Evolutionary conservation across 1,139 yeast genomes (phyloP).

Genomic region (Hyphopichia khmerensis): DNA sequence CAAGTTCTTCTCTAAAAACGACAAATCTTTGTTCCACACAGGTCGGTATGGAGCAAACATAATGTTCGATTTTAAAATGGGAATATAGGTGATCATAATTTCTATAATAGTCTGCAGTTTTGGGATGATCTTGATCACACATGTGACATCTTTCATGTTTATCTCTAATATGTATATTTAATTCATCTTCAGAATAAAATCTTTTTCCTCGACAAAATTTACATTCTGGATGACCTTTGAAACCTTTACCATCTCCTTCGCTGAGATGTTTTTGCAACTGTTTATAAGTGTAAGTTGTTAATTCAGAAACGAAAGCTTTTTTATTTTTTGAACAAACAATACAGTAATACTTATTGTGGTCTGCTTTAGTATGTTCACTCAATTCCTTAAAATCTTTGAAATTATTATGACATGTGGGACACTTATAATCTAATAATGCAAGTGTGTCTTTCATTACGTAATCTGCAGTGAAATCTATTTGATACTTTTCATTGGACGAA

Average conservation of each 20-base stretch:
- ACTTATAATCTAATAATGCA: constrained; percentile 53
- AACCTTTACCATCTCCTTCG: constrained; percentile 69
- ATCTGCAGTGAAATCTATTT: constrained; percentile 51
- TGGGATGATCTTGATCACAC: constrained; percentile 71
- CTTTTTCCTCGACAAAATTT: constrained; percentile 71
- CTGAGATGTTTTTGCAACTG: constrained; percentile 70
- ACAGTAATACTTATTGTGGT: constrained; percentile 67
- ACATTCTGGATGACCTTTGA: constrained; percentile 88
- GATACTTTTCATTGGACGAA: constrained; percentile 41
- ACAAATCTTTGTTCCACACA: constrained; percentile 90
- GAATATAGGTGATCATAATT: constrained; percentile 70
- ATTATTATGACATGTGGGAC: constrained; percentile 53
- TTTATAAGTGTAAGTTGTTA: constrained; percentile 58
- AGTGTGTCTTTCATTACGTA: constrained; percentile 44
- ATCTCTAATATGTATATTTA: constrained; percentile 78
- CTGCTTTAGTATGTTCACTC: constrained; percentile 60
- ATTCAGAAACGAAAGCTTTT: constrained; percentile 74
- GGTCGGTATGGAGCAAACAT: constrained; percentile 72
- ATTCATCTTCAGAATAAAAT: constrained; percentile 88
- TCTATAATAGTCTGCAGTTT: constrained; percentile 72
- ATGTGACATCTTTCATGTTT: constrained; percentile 87
- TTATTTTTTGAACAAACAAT: constrained; percentile 73
- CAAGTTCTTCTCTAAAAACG: constrained; percentile 85
- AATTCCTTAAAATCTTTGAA: constrained; percentile 55
- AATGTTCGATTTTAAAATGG: constrained; percentile 77